Conservation (phyloP, 257 asterid genomes). For the Nicotiana knightiana region DNA sequence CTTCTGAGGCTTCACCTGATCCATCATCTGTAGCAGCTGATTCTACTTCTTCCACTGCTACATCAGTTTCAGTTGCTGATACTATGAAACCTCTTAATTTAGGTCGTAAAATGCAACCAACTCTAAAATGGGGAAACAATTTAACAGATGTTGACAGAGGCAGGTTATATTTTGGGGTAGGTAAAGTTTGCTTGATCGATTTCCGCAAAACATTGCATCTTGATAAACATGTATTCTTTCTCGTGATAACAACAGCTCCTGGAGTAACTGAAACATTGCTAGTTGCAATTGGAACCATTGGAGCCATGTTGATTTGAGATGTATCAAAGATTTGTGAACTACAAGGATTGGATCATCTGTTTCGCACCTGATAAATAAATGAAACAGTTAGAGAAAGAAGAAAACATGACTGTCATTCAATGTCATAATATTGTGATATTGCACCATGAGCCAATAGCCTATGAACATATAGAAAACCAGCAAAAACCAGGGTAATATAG, state of each 20-base stretch:
- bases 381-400: neutral
- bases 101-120: conserved; percentile 36
- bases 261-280: conserved; percentile 38
- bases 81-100: conserved; percentile 31
- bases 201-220: conserved; percentile 40
- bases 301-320: conserved; percentile 47
- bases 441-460: neutral
- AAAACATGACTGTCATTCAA: neutral
- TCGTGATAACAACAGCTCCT: conserved; percentile 30
- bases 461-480: neutral
- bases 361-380: conserved; percentile 31
- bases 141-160: conserved; percentile 74
- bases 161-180: conserved; percentile 39
- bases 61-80: conserved; percentile 62
- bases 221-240: conserved; percentile 32
- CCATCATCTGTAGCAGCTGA: conserved; percentile 27
- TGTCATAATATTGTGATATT: neutral
- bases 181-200: conserved; percentile 36
- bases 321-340: conserved; percentile 17
- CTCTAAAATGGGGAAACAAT: conserved; percentile 70
- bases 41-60: conserved; percentile 66
- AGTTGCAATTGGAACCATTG: conserved; percentile 42
- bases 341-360: conserved; percentile 25
- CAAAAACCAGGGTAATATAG: neutral
- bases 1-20: conserved; percentile 25